Evolutionary conservation across 495 filamentous ascomycete genomes (phyloP), one percentile per base, ranked within the genome.

Genomic region (Podospora tetraspora): DNA sequence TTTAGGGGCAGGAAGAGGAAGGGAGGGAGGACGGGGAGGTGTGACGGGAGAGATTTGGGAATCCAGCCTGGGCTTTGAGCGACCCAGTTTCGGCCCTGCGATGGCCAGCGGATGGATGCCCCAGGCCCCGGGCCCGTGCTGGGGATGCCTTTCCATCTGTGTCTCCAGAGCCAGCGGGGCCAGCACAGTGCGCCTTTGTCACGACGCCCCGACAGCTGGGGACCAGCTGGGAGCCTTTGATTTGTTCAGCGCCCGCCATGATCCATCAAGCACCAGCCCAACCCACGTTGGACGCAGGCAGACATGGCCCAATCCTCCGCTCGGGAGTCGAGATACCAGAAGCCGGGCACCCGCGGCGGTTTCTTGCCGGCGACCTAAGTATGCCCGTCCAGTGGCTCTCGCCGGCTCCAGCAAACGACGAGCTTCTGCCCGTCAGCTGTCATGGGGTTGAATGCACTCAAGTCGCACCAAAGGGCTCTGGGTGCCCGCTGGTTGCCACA

Each of bases 261-360:
- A 43, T 19, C 43, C 16, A n/a, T n/a, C 16, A 52, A 52, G 60
- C 23, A 27, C 64, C 13, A 52, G 68, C 43, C 43, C 43, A 52
- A 52, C 43, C 32, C 43, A 52, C 43, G 34, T 43, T 43, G 34
- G 34, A 43, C 34, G 68, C 65, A 68, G 72, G 70, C 68, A 69
- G 70, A 68, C 57, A 67, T 24, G 64, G 63, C 71, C 71, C 71
- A 73, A 73, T 71, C 62, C 66, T 22, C 61, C 27, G 3, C 27
- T 27, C 27, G 27, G 6, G 27, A 27, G 27, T 19, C 43, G 16
- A 52, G 19, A 59, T 43, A 66, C 43, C 37, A 43, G 37, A 63
- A 59, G 34, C 29, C 30, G 65, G 64, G 61, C 65, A 32, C 68
- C 64, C 63, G 68, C 64, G 57, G 21, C 61, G 29, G 30, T 57